phyloP scores from a whole-genome alignment of 768 basidiomycete genomes.

The Russula earlei region DNA sequence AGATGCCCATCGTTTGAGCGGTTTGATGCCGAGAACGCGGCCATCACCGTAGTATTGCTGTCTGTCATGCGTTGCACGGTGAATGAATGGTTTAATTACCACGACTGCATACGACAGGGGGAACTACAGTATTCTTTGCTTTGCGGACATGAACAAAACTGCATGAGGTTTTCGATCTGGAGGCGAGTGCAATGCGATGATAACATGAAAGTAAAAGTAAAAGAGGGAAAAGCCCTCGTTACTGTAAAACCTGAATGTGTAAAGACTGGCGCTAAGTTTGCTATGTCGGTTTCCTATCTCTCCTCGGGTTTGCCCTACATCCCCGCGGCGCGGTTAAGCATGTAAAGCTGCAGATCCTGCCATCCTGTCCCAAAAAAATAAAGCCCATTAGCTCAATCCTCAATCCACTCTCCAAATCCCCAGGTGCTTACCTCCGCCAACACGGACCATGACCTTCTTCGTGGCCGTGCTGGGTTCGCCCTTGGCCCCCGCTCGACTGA shows the following conservation, averaged over 20 bases:
- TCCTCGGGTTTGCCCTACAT: conserved; percentile 30
- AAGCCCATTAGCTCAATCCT: not conserved
- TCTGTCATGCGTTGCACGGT: not conserved
- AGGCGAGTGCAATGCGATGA: conserved; percentile 15
- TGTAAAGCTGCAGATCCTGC: conserved; percentile 72
- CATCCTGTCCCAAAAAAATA: conserved; percentile 39
- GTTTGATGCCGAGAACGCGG: too few relatives aligned
- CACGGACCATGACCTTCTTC: conserved; percentile 88
- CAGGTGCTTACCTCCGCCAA: conserved; percentile 53
- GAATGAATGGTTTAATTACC: conserved; percentile 12
- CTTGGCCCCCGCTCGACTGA: conserved; percentile 45
- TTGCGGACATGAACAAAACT: conserved; percentile 4
- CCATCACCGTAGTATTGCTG: not conserved
- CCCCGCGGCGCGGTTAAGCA: conserved; percentile 68
- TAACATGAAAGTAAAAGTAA: conserved; percentile 14
- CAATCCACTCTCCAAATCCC: not conserved
- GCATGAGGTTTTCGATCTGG: conserved; percentile 6
- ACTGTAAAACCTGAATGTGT: not conserved
- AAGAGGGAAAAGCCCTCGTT: not conserved
- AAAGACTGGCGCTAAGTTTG: conserved; percentile 12
- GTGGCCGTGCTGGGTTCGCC: conserved; percentile 35
- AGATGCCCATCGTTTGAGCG: conserved; percentile 51
- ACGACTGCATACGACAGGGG: conserved; percentile 13
- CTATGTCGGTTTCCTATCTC: not conserved
- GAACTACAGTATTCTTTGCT: conserved; percentile 12